These are phyloP conservation scores for Exophiala viscosa DNA, from an alignment of 2,329 filamentous ascomycete genomes.

Conservation along the genomic window DNA sequence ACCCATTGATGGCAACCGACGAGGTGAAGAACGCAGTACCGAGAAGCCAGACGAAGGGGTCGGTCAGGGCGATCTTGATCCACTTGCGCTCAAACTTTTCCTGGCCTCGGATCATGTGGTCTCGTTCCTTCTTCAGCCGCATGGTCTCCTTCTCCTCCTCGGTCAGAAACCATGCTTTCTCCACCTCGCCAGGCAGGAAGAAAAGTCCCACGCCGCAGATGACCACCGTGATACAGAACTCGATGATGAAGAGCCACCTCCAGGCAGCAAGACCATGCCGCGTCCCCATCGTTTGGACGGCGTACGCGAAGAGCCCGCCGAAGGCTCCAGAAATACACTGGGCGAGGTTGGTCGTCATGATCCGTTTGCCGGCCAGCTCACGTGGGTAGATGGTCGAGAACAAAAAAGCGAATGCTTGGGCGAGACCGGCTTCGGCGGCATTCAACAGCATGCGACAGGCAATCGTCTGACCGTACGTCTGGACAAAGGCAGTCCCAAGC, in stretches of 20 bases:
- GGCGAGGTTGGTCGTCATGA: conserved; percentile 10
- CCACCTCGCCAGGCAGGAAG: conserved; percentile 5
- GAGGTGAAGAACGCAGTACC: conserved; percentile 34
- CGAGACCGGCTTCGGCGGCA: conserved; percentile 17
- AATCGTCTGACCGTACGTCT: conserved; percentile 30
- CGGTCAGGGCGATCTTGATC: conserved; percentile 24
- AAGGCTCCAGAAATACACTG: conserved; percentile 18
- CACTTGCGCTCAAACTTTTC: conserved; percentile 21
- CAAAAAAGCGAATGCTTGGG: conserved; percentile 8
- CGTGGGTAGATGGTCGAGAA: conserved; percentile 17
- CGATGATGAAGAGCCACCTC: conserved; percentile 24
- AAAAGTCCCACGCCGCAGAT: conserved; percentile 12
- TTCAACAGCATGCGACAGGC: conserved; percentile 33
- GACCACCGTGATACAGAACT: conserved; percentile 10
- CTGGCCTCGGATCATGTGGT: conserved; percentile 31
- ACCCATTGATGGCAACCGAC: conserved; percentile 22
- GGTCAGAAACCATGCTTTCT: conserved; percentile 18
- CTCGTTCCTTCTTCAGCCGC: conserved; percentile 28
- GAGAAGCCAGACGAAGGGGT: conserved; percentile 12
- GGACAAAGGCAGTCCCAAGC: conserved; percentile 27
- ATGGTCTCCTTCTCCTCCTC: conserved; percentile 19
- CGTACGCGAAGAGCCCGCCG: conserved; percentile 20
- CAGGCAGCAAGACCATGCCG: conserved; percentile 12
- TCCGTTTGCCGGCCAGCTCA: conserved; percentile 11
- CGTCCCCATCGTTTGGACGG: conserved; percentile 15